These are phyloP conservation scores for Alternaria brassicae DNA, from an alignment of 2,329 filamentous ascomycete species.

Conservation along the genomic window DNA sequence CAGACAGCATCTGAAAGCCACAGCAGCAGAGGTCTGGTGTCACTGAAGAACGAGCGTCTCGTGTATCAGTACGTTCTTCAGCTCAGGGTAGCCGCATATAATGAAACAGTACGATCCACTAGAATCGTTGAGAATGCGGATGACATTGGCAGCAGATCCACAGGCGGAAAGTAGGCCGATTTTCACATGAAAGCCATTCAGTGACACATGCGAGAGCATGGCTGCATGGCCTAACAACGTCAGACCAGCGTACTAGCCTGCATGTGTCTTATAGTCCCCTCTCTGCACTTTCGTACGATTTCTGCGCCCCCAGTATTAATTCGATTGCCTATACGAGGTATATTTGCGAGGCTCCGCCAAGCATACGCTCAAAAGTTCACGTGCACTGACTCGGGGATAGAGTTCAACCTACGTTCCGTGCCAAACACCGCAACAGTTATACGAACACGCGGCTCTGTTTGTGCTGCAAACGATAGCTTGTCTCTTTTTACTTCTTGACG, in stretches of 20 bases:
- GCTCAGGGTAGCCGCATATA: constrained; percentile 31
- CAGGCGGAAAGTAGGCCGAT: constrained; percentile 27
- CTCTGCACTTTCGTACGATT: constrained; percentile 7
- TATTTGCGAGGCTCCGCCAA: constrained; percentile 31
- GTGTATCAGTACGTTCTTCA: constrained; percentile 25
- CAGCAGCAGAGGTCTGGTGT: constrained; percentile 21
- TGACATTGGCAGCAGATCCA: constrained; percentile 23
- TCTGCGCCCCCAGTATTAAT: constrained; percentile 15
- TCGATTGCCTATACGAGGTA: constrained; percentile 34
- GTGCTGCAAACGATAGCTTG: constrained; percentile 8
- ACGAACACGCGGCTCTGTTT: constrained; percentile 19
- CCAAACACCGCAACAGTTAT: constrained; percentile 30
- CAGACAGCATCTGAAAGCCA: constrained; percentile 24
- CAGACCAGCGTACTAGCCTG: constrained; percentile 18
- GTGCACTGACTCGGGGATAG: constrained; percentile 32
- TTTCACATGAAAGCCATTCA: constrained; percentile 38
- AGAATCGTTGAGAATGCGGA: constrained; percentile 22
- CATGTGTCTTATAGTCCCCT: constrained; percentile 16
- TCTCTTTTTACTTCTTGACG: constrained; percentile 14
- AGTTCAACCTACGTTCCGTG: constrained; percentile 31
- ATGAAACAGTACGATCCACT: constrained; percentile 30
- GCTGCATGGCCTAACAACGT: constrained; percentile 15
- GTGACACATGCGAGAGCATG: constrained; percentile 18
- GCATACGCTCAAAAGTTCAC: constrained; percentile 26
- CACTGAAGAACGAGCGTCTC: constrained; percentile 19